Base-by-base conservation (phyloP, 2,329 filamentous ascomycete species). In the Xylariaceae sp. region DNA sequence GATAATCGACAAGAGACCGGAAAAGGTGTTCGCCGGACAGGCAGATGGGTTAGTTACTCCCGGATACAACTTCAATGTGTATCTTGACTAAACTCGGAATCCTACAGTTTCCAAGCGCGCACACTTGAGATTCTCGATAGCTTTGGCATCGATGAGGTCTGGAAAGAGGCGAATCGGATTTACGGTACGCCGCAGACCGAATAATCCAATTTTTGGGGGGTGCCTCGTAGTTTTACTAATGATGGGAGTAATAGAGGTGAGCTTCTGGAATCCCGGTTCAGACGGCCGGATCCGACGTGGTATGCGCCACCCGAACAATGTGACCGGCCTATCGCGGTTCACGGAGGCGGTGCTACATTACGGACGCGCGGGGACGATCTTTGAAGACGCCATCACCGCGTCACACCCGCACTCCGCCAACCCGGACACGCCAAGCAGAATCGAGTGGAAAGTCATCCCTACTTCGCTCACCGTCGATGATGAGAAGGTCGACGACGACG, bases 121-220 rank as follows among this genome's bases (percentile, higher is more conserved):
- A 87, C 83, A 0, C 73, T 88, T 1, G 84, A 90, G 68, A 87
- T 89, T n/a, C 81, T 89, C 53, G 84, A 90, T 62, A 83, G 80
- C 48, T 86, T 90, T 61, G 86, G 82, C 0, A 80, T 90, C 55
- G 83, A 75, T 2, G 79, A 88, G 59, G 79, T 78, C 1, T 83
- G 82, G 79, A 83, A 83, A 47, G 85, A 88, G 62, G 77, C 80
- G 9, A 86, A 86, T 64, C 83, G 84, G 64, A 80, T 88, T 73
- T 74, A 86, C n/a, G 72, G 81, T 86, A 54, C 67, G 73, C 32
- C n/a, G 29, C 41, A 19, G 30, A 47, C 45, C 26, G 19, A 31
- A 11, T n/a, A 27, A 35, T 32, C 8, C 8, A 34, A 30, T 34
- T 35, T 31, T 39, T 40, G 32, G 6, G 27, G 12, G 12, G 8